A percentile compares a stretch with the other conserved stretches of the same genome.
Conservation (phyloP, 768 basidiomycete genomes). For the Trametes maxima region DNA sequence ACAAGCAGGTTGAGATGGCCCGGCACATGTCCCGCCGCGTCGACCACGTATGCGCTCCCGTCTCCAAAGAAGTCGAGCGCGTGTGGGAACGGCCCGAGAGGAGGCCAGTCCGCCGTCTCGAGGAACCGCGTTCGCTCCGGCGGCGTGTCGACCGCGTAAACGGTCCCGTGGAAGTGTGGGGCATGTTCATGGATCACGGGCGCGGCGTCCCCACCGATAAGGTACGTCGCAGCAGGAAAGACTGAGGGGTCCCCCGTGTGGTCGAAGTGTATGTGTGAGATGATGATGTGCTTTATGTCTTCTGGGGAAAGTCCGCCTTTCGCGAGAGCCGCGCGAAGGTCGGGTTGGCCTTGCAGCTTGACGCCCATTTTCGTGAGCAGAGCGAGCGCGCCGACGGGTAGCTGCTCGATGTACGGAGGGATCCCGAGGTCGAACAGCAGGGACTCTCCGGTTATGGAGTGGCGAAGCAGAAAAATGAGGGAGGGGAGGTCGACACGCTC, state of each 20-base stretch:
- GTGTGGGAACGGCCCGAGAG: constrained; percentile 53
- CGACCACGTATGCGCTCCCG: constrained; percentile 59
- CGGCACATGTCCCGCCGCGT: constrained; percentile 56
- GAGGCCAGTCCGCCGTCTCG: constrained; percentile 28
- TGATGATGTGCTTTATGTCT: constrained; percentile 46
- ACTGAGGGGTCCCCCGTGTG: constrained; percentile 48
- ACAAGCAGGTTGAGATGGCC: constrained; percentile 60
- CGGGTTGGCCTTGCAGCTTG: constrained; percentile 16
- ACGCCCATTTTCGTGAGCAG: constrained; percentile 10
- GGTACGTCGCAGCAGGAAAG: constrained; percentile 49
- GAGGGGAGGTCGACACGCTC: constrained; percentile 37
- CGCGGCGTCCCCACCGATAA: constrained; percentile 47
- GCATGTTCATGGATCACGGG: constrained; percentile 43
- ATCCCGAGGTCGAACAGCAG: constrained; percentile 58
- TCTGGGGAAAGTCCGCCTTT: constrained; percentile 49
- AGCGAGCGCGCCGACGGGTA: constrained; percentile 2
- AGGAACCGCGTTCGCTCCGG: constrained; percentile 27
- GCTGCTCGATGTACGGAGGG: constrained; percentile 41
- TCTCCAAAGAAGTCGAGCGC: constrained; percentile 59
- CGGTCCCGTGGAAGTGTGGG: constrained; percentile 41
- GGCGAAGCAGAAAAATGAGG: constrained; percentile 53
- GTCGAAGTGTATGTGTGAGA: constrained; percentile 61
- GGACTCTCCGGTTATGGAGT: constrained; percentile 38
- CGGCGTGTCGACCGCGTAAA: constrained; percentile 26
- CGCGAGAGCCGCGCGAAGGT: constrained; percentile 49